These are phyloP conservation scores for Cadophora sp. DNA, from an alignment of 2,329 filamentous ascomycete species.

Conservation along the genomic window DNA sequence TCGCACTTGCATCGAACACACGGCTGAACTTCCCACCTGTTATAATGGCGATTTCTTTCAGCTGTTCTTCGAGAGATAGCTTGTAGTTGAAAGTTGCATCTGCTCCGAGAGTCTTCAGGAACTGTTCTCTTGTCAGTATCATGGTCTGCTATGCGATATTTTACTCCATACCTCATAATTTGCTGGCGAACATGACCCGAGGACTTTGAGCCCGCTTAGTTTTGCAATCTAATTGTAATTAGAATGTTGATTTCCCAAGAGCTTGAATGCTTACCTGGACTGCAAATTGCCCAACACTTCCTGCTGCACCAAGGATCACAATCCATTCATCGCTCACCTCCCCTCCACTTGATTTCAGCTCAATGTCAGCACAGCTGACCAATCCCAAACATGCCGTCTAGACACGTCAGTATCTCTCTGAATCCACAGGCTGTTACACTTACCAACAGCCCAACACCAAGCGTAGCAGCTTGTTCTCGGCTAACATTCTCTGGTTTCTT, in stretches of 20 bases:
- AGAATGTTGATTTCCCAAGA: too few relatives aligned
- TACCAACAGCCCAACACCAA: slow-evolving; percentile 48
- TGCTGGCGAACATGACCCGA: slow-evolving; percentile 47
- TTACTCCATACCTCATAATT: slow-evolving; percentile 34
- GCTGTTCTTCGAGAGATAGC: slow-evolving; percentile 42
- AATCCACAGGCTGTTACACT: slow-evolving; percentile 14
- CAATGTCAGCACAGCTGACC: slow-evolving; percentile 41
- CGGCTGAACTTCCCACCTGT: slow-evolving; percentile 46
- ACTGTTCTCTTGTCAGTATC: slow-evolving; percentile 34
- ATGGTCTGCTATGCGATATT: too few relatives aligned
- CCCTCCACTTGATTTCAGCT: slow-evolving; percentile 30
- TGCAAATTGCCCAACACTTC: slow-evolving; percentile 47
- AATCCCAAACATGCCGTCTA: slow-evolving; percentile 48
- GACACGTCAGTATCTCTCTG: slow-evolving; percentile 1
- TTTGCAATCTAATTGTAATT: slow-evolving; percentile 43
- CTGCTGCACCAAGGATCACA: slow-evolving; percentile 47
- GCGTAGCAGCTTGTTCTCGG: slow-evolving; percentile 45
- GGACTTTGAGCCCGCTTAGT: slow-evolving; percentile 48
- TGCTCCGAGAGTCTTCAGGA: slow-evolving; percentile 43
- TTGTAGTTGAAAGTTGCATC: slow-evolving; percentile 46
- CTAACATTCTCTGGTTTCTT: slow-evolving; percentile 42
- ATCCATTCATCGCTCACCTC: slow-evolving; percentile 47
- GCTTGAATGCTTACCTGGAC: slow-evolving; percentile 39
- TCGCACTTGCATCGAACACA: slow-evolving; percentile 46
- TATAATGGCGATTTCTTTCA: slow-evolving; percentile 43